Base-by-base conservation (phyloP, 805 yeast genomes). In the Metschnikowia koreensis region DNA sequence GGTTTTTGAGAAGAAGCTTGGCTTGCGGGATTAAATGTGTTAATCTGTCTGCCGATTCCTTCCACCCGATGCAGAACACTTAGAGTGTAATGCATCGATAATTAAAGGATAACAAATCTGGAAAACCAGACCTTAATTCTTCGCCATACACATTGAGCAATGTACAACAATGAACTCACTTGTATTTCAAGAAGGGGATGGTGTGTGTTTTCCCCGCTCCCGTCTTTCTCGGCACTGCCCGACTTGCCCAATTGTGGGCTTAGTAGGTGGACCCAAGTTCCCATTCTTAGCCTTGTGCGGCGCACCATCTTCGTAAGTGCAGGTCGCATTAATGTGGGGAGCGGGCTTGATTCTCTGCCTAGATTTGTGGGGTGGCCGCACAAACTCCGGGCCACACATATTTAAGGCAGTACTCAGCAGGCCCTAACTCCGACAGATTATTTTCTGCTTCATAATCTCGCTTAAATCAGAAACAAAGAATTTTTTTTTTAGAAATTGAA, bases 361-460 rank as follows among this genome's bases (percentile, higher is more conserved):
- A 38, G 44, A 39, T 15, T 48, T 48, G 51, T 48, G 51, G 47
- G 51, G 51, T 34, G 44, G n/a, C 41, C 47, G 38, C 51, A 29
- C 45, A 34, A 39, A 34, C 28, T 15, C 38, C 41, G 36, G 15
- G 38, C 15, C 50, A 38, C 31, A 13, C 8, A 15, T 46, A 46
- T 46, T 39, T 46, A 46, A 46, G 45, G 41, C 41, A 26, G 31
- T 17, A 13, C 7, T n/a, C 11, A 22, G 41, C 44, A 26, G 36
- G 16, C 41, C 22, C 34, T 6, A 22, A 28, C 17, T n/a, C 37
- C 43, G 17, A 38, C 26, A 26, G 6, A 16, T 31, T 31, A n/a
- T 38, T 38, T 46, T 42, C 15, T 12, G 11, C n/a, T 37, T 15
- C 2, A 22, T 22, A 22, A 22, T 22, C 2, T 22, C 4, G 22